Percentiles rank a stretch among this genome's conserved stretches.
phyloP scores from a whole-genome alignment of 139 green algal species.

The Chlamydomonas schloesseri region DNA sequence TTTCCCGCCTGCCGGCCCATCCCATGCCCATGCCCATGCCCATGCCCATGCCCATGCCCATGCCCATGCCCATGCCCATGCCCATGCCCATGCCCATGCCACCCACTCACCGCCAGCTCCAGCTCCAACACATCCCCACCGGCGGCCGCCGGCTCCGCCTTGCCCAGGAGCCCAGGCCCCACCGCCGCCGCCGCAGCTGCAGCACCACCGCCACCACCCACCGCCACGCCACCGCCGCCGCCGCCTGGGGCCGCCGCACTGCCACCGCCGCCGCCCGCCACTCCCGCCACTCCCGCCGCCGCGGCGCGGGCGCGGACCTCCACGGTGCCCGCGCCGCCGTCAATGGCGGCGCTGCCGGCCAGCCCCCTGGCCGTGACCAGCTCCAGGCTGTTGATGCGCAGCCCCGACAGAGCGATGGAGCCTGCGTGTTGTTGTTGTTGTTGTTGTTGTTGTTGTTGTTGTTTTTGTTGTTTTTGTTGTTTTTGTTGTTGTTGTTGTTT shows the following conservation, averaged over 20 bases:
- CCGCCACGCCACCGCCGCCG: not conserved
- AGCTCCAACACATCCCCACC: constrained; percentile 77
- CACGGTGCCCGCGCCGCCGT: constrained; percentile 42
- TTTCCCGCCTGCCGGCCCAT: too few relatives aligned
- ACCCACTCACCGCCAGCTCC: constrained; percentile 70
- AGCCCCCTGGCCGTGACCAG: constrained; percentile 46
- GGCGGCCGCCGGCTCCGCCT: not conserved
- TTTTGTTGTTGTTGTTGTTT: too few relatives aligned
- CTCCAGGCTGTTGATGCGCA: constrained; percentile 66
- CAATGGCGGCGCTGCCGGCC: constrained; percentile 41
- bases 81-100: not conserved
- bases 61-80: too few relatives aligned
- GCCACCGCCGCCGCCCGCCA: constrained; percentile 2
- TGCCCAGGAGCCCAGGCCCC: too few relatives aligned
- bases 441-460: too few relatives aligned
- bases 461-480: too few relatives aligned
- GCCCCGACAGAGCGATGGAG: constrained; percentile 52
- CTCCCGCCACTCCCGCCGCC: constrained; percentile 16
- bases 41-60: too few relatives aligned
- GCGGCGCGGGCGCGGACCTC: constrained; percentile 31
- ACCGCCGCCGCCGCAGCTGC: too few relatives aligned
- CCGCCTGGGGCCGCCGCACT: not conserved
- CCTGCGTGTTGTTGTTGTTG: constrained; percentile 32
- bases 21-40: too few relatives aligned
- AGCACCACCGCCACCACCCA: too few relatives aligned